Percentiles rank a stretch among this genome's conserved stretches.
Evolutionary conservation across 2,329 filamentous ascomycete species (phyloP).

Genomic region (Lizonia empirigonia): DNA sequence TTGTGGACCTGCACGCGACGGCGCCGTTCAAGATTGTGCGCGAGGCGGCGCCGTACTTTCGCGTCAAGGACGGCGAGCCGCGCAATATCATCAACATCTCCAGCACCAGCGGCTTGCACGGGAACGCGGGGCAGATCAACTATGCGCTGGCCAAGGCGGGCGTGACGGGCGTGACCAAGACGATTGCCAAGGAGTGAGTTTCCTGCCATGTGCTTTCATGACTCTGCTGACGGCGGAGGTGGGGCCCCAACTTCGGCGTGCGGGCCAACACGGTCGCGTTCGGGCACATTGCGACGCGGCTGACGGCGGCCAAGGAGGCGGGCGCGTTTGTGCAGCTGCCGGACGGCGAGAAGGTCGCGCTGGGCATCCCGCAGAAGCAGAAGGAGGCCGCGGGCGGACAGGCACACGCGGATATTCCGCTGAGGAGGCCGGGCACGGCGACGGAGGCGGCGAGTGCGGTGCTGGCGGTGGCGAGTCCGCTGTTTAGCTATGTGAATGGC

Average conservation of each 20-base stretch:
- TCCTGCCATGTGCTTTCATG: not conserved
- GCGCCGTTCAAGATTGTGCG: constrained; percentile 83
- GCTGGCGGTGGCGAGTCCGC: constrained; percentile 77
- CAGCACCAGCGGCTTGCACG: constrained; percentile 79
- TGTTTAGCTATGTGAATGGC: constrained; percentile 83
- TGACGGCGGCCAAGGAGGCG: constrained; percentile 84
- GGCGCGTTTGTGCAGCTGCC: constrained; percentile 79
- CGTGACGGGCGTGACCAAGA: constrained; percentile 81
- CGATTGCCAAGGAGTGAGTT: constrained; percentile 76
- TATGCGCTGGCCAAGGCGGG: constrained; percentile 86
- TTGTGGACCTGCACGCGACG: constrained; percentile 80
- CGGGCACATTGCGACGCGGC: constrained; percentile 76
- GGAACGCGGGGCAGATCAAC: constrained; percentile 90
- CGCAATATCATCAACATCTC: constrained; percentile 84
- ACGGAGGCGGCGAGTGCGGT: constrained; percentile 81
- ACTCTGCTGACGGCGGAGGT: constrained; percentile 47
- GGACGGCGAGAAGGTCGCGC: constrained; percentile 63
- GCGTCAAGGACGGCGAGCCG: constrained; percentile 80
- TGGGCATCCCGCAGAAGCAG: constrained; percentile 53
- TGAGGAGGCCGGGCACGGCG: constrained; percentile 76
- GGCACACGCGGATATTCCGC: constrained; percentile 71
- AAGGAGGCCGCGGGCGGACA: constrained; percentile 39
- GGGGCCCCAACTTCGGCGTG: constrained; percentile 83
- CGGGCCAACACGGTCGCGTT: constrained; percentile 84
- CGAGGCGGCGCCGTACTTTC: constrained; percentile 82